These are phyloP conservation scores for Nicotiana otophora DNA, from an alignment of 257 asterid species.

Conservation along the genomic window DNA sequence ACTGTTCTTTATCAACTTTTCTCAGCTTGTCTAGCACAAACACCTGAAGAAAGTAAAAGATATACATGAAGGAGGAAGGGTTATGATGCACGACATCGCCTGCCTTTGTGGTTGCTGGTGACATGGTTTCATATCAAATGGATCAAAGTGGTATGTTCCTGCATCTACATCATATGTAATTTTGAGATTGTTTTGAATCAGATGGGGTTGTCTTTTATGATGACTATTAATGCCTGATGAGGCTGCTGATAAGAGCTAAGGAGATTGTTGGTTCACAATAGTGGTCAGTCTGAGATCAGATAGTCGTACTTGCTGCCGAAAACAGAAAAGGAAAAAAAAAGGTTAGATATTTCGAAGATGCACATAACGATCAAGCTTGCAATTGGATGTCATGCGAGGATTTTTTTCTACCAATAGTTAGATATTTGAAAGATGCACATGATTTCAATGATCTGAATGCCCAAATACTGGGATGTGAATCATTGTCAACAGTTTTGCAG, in stretches of 20 bases:
- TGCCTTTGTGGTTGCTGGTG: constrained; percentile 68
- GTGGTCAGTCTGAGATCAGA: too few species aligned
- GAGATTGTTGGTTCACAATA: too few species aligned
- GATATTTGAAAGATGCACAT: constrained; percentile 15
- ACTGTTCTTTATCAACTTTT: constrained; percentile 70
- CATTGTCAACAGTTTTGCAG: too few species aligned
- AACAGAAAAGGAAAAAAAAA: too few species aligned
- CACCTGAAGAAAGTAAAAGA: constrained; percentile 41
- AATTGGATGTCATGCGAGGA: constrained; percentile 24
- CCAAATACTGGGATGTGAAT: too few species aligned
- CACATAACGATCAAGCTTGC: constrained; percentile 26
- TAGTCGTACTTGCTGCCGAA: too few species aligned
- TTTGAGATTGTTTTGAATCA: not conserved
- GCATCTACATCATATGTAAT: not conserved
- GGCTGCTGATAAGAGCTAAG: too few species aligned
- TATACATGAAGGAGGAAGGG: constrained; percentile 50
- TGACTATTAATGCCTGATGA: too few species aligned
- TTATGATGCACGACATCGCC: constrained; percentile 84
- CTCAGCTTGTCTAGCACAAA: constrained; percentile 70
- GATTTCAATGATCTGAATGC: too few species aligned
- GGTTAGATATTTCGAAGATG: too few species aligned
- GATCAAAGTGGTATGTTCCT: constrained; percentile 56
- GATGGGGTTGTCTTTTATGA: not conserved
- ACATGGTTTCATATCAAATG: constrained; percentile 85
- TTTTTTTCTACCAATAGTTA: constrained; percentile 31